Evolutionary conservation across 345 rosid species (phyloP), one percentile per base, ranked within the genome.

Genomic region (Moringa oleifera): DNA sequence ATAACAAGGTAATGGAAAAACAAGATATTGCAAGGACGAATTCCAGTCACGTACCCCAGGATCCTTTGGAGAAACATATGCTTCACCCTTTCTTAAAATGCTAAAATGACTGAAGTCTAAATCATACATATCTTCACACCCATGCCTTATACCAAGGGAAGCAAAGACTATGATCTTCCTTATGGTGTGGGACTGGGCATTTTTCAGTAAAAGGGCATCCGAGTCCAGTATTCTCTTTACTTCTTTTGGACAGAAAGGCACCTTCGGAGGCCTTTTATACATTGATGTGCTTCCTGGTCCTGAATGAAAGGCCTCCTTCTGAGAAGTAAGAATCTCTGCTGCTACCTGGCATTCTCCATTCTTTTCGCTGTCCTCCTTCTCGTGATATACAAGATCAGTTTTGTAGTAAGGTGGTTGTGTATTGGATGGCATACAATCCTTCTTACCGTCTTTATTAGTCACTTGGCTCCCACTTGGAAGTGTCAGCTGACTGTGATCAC

Each of bases 241-340:
- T 79, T 83, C 89, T 63, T 68, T 81, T 0, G 88, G 85, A 71
- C 88, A 83, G 63, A 83, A 80, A 55, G 88, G 83, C 21, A 78
- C 56, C 68, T 83, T 81, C 7, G 61, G 64, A 1, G 77, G 76
- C 24, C 68, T 75, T 59, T 60, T 75, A 18, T 58, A 25, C 20
- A 15, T 37, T 4, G 56, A 36, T 37, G 24, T 41, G 36, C 66
- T 69, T 45, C 59, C 69, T 0, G 51, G 20, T 21, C 25, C 68
- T 23, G 25, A 46, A 24, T 57, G 55, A 52, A 31, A 56, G 51
- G 58, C 52, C 56, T 65, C 67, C 55, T 57, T 25, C 57, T 49
- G 61, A 11, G 51, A 23, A 54, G 24, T 24, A 46, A 57, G 46
- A 54, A 51, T 59, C 57, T 56, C 72, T 46, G 57, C 58, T 11